phyloP scores from a whole-genome alignment of 495 filamentous ascomycete species.

The Haplographium delicatum region DNA sequence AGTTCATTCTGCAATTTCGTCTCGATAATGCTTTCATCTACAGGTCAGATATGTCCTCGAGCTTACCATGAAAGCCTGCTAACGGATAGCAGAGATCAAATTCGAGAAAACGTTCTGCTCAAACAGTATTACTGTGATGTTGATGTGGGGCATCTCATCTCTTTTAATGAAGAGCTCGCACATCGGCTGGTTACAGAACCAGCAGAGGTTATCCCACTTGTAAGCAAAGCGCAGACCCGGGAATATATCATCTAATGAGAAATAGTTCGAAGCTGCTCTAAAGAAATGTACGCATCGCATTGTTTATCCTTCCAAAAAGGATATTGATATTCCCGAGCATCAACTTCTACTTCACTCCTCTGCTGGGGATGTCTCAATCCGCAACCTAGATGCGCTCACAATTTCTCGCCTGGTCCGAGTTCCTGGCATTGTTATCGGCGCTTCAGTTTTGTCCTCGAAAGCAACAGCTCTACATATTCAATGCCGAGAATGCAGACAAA shows the following conservation, averaged over 20 bases:
- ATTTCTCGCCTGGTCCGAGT: constrained; percentile 94
- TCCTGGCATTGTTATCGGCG: constrained; percentile 95
- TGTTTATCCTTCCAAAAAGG: constrained; percentile 68
- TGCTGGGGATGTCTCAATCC: constrained; percentile 86
- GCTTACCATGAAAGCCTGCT: constrained; percentile 6
- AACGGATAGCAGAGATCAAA: constrained; percentile 69
- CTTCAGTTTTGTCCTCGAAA: constrained; percentile 94
- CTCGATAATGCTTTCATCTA: constrained; percentile 96
- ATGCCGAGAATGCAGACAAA: constrained; percentile 80
- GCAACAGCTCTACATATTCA: constrained; percentile 80
- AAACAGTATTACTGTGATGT: constrained; percentile 97
- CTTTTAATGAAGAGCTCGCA: constrained; percentile 93
- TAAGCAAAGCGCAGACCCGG: constrained; percentile 34
- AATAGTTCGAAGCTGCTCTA: constrained; percentile 84
- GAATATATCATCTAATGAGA: background rate
- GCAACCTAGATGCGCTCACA: constrained; percentile 85
- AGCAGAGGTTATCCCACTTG: constrained; percentile 85
- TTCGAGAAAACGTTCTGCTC: constrained; percentile 90
- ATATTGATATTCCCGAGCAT: constrained; percentile 74
- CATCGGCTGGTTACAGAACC: constrained; percentile 88
- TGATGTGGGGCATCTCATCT: constrained; percentile 93
- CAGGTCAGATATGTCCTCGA: constrained; percentile 48
- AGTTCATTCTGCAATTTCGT: constrained; percentile 92
- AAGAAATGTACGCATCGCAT: constrained; percentile 89
- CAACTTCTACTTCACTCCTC: constrained; percentile 94